Base-by-base conservation (phyloP, 2,329 filamentous ascomycete species). In the Xylariaceae sp. region DNA sequence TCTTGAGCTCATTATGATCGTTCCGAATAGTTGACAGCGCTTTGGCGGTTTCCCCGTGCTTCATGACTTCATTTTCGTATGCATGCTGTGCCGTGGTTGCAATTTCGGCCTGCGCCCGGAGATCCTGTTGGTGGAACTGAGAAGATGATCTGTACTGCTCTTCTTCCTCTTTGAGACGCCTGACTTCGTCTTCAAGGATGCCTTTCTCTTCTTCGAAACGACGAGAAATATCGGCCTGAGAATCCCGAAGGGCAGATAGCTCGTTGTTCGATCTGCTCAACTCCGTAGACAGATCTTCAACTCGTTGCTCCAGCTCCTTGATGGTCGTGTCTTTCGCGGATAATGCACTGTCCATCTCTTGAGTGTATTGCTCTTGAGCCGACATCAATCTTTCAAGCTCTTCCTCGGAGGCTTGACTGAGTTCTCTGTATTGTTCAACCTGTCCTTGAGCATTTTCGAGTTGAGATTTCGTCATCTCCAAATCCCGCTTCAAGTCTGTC, bases 41-140 rank as follows among this genome's bases (percentile, higher is more conserved):
- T 74, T 92, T 92, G 10, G 93, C 90, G n/a, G 93, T 94, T 65
- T 97, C 91, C 1, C 92, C 93, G 74, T 99, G 94, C 77, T 94
- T 97, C 68, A 96, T 84, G 9, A 99, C 82, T 73, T 99, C 94
- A 63, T 87, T 87, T 73, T 99, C 95, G 71, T 99, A 99, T 66
- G 94, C 92, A 71, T 96, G 88, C 72, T 99, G 94, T 2, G 94
- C 92, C 73, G 91, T 89, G 56, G 91, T 87, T 2, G 94, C 92
- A 69, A 99, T 97, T 50, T 95, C 89, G 34, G 93, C 92, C 73
- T 99, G 94, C 0, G 90, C 88, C 62, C 94, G 92, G 48, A 97
- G 84, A 68, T 97, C 92, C 68, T 96, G 89, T 71, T 95, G 90
- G 71, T 96, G 89, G 71, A 89, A 91, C 65, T 90, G 87, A 37